Conservation (phyloP, 23 red algal species). For the Rhodosorus marinus region DNA sequence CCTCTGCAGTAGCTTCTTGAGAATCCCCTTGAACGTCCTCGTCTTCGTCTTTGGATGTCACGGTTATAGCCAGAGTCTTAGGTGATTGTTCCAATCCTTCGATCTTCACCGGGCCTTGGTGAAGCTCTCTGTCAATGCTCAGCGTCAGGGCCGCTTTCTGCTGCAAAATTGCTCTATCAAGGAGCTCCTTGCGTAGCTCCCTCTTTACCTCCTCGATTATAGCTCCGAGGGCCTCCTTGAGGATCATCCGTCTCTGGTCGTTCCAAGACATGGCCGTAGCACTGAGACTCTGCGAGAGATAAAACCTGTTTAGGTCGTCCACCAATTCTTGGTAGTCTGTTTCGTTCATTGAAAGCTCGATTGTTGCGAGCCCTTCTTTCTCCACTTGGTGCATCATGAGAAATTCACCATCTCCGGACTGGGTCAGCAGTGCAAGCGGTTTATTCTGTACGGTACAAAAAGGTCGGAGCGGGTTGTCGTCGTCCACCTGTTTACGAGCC, state of each 20-base stretch:
- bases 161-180: too few relatives aligned
- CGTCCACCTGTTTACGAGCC: constrained; percentile 28
- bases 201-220: too few relatives aligned
- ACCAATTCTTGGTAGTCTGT: constrained; percentile 5
- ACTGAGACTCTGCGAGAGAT: not conserved
- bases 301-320: not conserved
- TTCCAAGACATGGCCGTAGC: not conserved
- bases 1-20: constrained; percentile 2
- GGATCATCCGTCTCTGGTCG: too few relatives aligned
- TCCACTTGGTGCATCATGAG: constrained; percentile 15
- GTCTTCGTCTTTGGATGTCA: too few relatives aligned
- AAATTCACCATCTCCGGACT: constrained; percentile 21
- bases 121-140: too few relatives aligned
- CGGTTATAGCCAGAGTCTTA: too few relatives aligned
- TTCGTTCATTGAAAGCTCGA: constrained; percentile 22
- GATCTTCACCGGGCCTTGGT: too few relatives aligned
- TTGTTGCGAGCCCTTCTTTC: constrained; percentile 14
- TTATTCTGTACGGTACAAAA: constrained; percentile 15
- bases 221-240: too few relatives aligned
- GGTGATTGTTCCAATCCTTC: too few relatives aligned
- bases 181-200: too few relatives aligned
- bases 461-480: constrained; percentile 23
- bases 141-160: too few relatives aligned
- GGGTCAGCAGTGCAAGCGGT: constrained; percentile 18
- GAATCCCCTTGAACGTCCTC: not conserved